Conservation (phyloP, 345 rosid genomes). For the Salix suchowensis region DNA sequence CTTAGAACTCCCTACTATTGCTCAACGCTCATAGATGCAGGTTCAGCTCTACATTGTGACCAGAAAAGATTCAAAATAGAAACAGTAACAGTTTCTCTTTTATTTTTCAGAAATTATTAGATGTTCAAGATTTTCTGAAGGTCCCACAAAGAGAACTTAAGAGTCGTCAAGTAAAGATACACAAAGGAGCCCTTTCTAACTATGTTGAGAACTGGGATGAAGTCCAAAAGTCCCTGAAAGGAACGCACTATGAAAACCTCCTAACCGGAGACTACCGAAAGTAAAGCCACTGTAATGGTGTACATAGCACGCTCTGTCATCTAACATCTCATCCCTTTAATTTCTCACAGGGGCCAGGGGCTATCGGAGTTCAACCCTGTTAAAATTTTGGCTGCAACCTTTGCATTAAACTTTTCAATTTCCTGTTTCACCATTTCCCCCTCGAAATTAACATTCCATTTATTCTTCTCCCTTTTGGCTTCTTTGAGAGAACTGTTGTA, state of each 20-base stretch:
- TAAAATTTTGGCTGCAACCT: constrained; percentile 37
- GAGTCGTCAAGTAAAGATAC: constrained; percentile 95
- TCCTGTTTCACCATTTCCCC: background rate
- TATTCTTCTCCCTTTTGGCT: constrained; percentile 26
- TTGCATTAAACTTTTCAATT: constrained; percentile 3
- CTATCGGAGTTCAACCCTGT: constrained; percentile 29
- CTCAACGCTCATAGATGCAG: background rate
- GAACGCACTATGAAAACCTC: constrained; percentile 57
- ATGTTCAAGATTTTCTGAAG: constrained; percentile 77
- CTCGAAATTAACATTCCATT: constrained; percentile 35
- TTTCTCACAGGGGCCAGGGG: constrained; percentile 27
- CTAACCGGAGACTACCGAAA: constrained; percentile 49
- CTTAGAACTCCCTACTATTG: background rate
- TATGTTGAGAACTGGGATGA: constrained; percentile 79
- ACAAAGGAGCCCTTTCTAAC: constrained; percentile 63
- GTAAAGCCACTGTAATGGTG: constrained; percentile 30
- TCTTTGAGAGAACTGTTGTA: constrained; percentile 11
- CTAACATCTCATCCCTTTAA: constrained; percentile 4
- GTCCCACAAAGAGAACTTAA: constrained; percentile 61
- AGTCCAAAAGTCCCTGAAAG: constrained; percentile 55
- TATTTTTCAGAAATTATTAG: constrained; percentile 57
- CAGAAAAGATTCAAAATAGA: background rate
- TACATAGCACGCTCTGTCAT: constrained; percentile 17
- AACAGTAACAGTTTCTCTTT: background rate
- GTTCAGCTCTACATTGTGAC: background rate